phyloP scores from a whole-genome alignment of 1,284 basidiomycete species.

The Exobasidium rhododendri region DNA sequence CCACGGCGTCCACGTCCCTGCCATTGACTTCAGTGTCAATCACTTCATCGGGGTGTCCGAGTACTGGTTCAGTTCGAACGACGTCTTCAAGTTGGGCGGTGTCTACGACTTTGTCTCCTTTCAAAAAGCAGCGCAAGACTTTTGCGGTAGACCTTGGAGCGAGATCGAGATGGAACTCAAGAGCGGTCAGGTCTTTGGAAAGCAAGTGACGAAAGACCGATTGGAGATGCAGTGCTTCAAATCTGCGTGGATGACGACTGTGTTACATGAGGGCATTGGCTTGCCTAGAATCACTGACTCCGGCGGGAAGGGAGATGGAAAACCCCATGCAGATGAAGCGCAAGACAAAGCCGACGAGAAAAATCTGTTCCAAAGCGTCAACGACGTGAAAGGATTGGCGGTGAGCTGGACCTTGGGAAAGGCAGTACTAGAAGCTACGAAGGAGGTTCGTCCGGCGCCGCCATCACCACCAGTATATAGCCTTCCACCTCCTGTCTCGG shows the following conservation, averaged over 20 bases:
- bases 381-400: conserved; percentile 83
- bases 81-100: conserved; percentile 89
- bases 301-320: conserved; percentile 39
- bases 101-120: conserved; percentile 94
- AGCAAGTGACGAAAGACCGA: conserved; percentile 70
- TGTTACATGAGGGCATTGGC: conserved; percentile 92
- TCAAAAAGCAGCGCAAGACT: conserved; percentile 82
- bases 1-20: conserved; percentile 84
- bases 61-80: conserved; percentile 98
- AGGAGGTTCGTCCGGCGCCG: conserved; percentile 27
- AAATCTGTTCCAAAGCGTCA: conserved; percentile 78
- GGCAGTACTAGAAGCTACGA: conserved; percentile 94
- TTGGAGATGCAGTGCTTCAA: conserved; percentile 99
- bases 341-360: conserved; percentile 45
- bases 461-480: background rate
- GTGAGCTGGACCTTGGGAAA: conserved; percentile 98
- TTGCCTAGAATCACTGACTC: conserved; percentile 84
- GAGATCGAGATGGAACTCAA: conserved; percentile 71
- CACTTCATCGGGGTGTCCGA: conserved; percentile 97
- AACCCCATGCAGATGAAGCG: conserved; percentile 40
- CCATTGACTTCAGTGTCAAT: conserved; percentile 75
- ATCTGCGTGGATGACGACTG: conserved; percentile 94
- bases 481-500: background rate
- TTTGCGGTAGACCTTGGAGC: conserved; percentile 77
- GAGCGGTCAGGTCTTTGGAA: conserved; percentile 62